phyloP scores from a whole-genome alignment of 78 protist genomes.

The Dictyostelium discoideum region DNA sequence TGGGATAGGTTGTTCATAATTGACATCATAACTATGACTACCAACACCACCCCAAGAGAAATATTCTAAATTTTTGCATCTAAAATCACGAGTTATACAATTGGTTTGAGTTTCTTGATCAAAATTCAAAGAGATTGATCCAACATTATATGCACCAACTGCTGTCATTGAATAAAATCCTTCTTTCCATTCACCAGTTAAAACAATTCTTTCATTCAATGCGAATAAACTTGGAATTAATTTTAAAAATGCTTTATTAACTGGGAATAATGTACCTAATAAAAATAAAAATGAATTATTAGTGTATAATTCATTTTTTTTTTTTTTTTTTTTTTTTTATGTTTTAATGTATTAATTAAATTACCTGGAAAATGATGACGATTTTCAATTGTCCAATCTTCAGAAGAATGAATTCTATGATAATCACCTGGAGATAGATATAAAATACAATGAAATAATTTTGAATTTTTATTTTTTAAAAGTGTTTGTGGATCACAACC shows the following conservation, averaged over 20 bases:
- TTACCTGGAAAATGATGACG: slow-evolving; percentile 55
- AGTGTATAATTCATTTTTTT: too few species aligned
- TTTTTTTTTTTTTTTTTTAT: too few species aligned
- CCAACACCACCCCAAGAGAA: slow-evolving; percentile 80
- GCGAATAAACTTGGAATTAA: slow-evolving; percentile 83
- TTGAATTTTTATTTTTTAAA: slow-evolving; percentile 24
- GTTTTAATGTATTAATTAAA: neutral
- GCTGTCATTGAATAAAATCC: slow-evolving; percentile 83
- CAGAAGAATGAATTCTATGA: slow-evolving; percentile 90
- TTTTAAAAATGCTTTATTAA: slow-evolving; percentile 71
- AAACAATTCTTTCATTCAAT: slow-evolving; percentile 88
- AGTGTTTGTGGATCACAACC: slow-evolving; percentile 72
- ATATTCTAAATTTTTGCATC: slow-evolving; percentile 66
- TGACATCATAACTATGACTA: slow-evolving; percentile 47
- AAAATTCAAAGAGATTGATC: slow-evolving; percentile 79
- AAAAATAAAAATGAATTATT: too few species aligned
- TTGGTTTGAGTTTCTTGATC: slow-evolving; percentile 67
- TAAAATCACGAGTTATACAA: slow-evolving; percentile 48
- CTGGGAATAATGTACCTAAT: slow-evolving; percentile 72
- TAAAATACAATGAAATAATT: slow-evolving; percentile 84
- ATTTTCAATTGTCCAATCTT: slow-evolving; percentile 52
- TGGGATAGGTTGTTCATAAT: slow-evolving; percentile 32
- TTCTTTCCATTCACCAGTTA: slow-evolving; percentile 83
- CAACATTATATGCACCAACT: slow-evolving; percentile 94
- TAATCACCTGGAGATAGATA: slow-evolving; percentile 93